Evolutionary conservation across 1,284 basidiomycete genomes (phyloP), one percentile per base, ranked within the genome.

Genomic region (Wallemia hederae): DNA sequence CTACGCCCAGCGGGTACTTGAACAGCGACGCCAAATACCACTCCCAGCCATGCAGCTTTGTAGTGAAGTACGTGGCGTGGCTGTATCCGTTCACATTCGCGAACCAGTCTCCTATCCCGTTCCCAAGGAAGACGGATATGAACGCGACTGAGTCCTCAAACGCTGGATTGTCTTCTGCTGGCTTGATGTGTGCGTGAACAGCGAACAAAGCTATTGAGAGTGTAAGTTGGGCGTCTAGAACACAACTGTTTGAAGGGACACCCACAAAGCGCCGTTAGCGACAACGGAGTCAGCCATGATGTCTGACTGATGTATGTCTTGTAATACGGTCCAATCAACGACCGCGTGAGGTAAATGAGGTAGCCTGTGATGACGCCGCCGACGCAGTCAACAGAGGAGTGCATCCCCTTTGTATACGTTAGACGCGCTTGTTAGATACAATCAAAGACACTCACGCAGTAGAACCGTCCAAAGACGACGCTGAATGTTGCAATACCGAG

Each of bases 111-210:
- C 80, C 80, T 0, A 90, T 68, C 24, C 79, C 73, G n/a, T 77
- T 74, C 22, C 92, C 92, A 60, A 85, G 75, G 17, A 86, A 76
- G 55, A 91, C 89, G 14, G 85, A 82, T 24, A 87, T 73, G 66
- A 92, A 85, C 0, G 92, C 90, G 61, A 96, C 92, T 2, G 90
- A 87, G 67, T 98, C 92, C 70, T 97, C 92, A 70, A 96, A 98
- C 71, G 92, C 97, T 0, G 92, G 94, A 67, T 92, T 97, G 67
- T 94, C 88, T 63, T 96, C 90, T 0, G 94, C 66, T 2, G 73
- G 72, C 59, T 59, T 7, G 60, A 58, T n/a, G 56, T 58, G 56
- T 25, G 56, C 27, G 24, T 58, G 56, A 14, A 58, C 24, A 19
- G 27, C 25, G 24, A 24, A 58, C 25, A 58, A n/a, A 28, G 14